Conservation (phyloP, 352 stramenopile genomes). For the Pythium myriotylum region DNA sequence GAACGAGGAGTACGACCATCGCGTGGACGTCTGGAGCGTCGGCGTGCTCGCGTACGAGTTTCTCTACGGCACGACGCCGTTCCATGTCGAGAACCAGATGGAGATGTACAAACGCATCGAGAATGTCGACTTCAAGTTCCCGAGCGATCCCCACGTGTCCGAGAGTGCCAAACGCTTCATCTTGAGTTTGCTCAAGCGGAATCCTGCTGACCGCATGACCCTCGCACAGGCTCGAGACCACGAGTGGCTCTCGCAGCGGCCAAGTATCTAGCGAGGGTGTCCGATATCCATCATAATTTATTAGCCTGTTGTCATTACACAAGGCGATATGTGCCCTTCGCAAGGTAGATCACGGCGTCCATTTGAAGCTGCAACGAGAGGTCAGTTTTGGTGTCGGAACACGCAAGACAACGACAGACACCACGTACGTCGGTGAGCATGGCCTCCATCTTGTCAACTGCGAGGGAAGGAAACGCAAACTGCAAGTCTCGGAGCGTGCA, state of each 20-base stretch:
- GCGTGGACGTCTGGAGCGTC: constrained; percentile 82
- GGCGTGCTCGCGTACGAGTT: constrained; percentile 86
- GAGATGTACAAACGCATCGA: constrained; percentile 85
- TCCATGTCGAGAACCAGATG: constrained; percentile 77
- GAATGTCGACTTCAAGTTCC: constrained; percentile 61
- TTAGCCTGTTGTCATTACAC: constrained; percentile 32
- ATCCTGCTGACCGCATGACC: constrained; percentile 62
- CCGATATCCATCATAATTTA: constrained; percentile 25
- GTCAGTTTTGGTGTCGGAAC: constrained; percentile 1
- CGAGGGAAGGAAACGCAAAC: constrained; percentile 54
- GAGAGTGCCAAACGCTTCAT: constrained; percentile 70
- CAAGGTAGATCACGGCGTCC: constrained; percentile 60
- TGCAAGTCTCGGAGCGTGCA: constrained; percentile 57
- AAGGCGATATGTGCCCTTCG: constrained; percentile 58
- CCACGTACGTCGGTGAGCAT: constrained; percentile 60
- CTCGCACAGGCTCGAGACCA: constrained; percentile 56
- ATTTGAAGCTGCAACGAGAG: constrained; percentile 50
- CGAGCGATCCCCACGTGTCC: constrained; percentile 47
- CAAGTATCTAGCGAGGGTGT: constrained; percentile 29
- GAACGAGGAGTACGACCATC: constrained; percentile 63
- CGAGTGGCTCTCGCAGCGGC: constrained; percentile 56
- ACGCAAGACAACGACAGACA: neutral
- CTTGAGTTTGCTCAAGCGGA: constrained; percentile 49
- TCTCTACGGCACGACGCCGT: constrained; percentile 75
- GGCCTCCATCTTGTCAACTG: constrained; percentile 49